Base-by-base conservation (phyloP, 2,329 filamentous ascomycete genomes). In the Xylariomycetidae sp. region DNA sequence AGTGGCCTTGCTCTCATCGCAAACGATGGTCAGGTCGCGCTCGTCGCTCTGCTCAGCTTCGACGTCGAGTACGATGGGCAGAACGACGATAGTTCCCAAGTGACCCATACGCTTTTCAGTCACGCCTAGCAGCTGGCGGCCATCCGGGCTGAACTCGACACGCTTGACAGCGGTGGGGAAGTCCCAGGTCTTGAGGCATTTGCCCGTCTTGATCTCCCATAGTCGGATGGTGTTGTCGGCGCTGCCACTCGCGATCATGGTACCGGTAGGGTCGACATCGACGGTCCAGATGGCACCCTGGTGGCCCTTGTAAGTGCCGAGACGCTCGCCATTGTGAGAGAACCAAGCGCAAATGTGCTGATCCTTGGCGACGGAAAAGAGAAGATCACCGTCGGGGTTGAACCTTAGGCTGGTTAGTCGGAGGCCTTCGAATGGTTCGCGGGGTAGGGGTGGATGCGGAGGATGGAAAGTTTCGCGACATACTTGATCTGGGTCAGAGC, bases 101-200 rank as follows among this genome's bases (percentile, higher is more conserved):
- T 87, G 90, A 49, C 92, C 92, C 79, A 94, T 95, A 56, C 92
- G 87, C 83, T 95, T 95, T 72, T 98, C 92, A 34, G 92, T 98
- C 44, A 98, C 89, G 44, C 87, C 90, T 47, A 98, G 72, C 53
- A 98, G 73, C 67, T 85, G 79, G 56, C 77, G 83, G 55, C 90
- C 92, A 64, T 98, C 92, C 56, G 94, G 84, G 59, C 81, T 89
- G 72, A 98, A 98, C 68, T 95, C 90, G 61, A 95, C 89, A 54
- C 92, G 80, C 79, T 98, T 96, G 64, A 98, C 87, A 46, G 89
- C 88, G 27, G 92, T 96, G 40, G 85, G 81, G 68, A 95, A 95
- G 50, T 98, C 89, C 92, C 92, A 98, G 37, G 84, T 85, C 80
- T 96, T 95, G 56, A 98, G 76, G 60, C 85, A 82, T 60, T 85